These are phyloP conservation scores for Grosmannia penicillata DNA, from an alignment of 2,329 filamentous ascomycete genomes.

Conservation along the genomic window DNA sequence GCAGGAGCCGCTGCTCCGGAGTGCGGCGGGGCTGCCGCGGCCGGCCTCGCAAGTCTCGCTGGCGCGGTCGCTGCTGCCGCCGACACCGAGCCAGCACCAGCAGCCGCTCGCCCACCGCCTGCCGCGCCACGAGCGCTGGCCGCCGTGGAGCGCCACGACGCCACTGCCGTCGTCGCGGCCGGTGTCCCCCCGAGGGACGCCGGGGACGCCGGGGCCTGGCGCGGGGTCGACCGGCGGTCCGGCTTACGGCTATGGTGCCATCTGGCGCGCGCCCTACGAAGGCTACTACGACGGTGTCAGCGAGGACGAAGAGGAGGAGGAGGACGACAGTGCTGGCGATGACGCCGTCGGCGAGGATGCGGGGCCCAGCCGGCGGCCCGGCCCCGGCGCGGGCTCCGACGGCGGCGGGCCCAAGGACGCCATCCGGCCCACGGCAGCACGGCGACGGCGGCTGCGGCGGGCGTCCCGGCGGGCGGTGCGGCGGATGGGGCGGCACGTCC, in stretches of 20 bases:
- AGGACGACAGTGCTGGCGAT: slow-evolving; percentile 16
- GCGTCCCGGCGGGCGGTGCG: slow-evolving; percentile 15
- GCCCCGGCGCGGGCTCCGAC: slow-evolving; percentile 1
- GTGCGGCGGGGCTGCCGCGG: no score
- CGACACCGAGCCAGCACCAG: neutral
- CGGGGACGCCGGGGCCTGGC: neutral
- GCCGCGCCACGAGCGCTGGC: slow-evolving; percentile 1
- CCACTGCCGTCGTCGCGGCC: no score
- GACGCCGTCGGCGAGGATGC: slow-evolving; percentile 18
- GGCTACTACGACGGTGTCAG: slow-evolving; percentile 4
- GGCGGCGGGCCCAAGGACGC: neutral
- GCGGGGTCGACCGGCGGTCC: neutral
- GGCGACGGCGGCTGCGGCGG: slow-evolving; percentile 10
- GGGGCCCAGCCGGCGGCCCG: neutral
- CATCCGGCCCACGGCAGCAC: neutral
- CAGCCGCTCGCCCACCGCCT: slow-evolving; percentile 2
- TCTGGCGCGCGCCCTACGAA: slow-evolving; percentile 1
- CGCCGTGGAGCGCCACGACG: neutral
- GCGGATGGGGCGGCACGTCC: slow-evolving; percentile 19
- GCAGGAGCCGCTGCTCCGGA: slow-evolving; percentile 19
- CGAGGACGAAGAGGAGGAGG: slow-evolving; percentile 14
- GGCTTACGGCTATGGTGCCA: neutral
- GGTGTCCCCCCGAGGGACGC: no score
- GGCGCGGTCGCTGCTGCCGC: neutral
- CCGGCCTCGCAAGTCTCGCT: no score